Evolutionary conservation across 768 basidiomycete species (phyloP), one percentile per base, ranked within the genome.

Genomic region (Termitomyces sp.): DNA sequence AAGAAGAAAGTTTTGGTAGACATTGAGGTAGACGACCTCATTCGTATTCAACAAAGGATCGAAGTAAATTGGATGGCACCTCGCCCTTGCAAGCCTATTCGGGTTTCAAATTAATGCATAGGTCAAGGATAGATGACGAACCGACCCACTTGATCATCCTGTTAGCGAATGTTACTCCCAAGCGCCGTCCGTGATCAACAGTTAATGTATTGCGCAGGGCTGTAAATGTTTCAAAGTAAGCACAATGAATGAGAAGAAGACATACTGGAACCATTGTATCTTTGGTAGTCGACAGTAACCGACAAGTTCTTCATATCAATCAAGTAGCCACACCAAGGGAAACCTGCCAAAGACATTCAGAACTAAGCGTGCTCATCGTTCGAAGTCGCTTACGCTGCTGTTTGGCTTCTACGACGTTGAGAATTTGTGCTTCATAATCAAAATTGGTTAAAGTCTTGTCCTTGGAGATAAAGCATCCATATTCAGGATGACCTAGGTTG

Each of bases 391-490:
- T 70, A 80, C 84, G 69, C 72, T 71, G 73, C 61, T 82, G 80
- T 37, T 71, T 70, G 1, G 81, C 78, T 54, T 78, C 77, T 5
- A 79, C 78, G n/a, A 84, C 77, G 64, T 84, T 87, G 68, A 81
- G 76, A 32, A 85, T 71, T 63, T 83, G 70, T 10, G 74, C 71
- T 62, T 78, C 83, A 66, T 84, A 76, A 63, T 91, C 88, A 69
- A 98, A 97, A 68, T 94, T 97, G 5, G 90, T 84, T 59, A 95
- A 70, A 0, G 94, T 96, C 77, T 99, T 99, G 59, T 94, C 91
- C 50, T 80, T 79, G 20, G 94, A 87, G 56, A 98, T 89, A 70
- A 85, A 91, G 63, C 95, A 98, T 0, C 97, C 97, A 68, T 98
- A 98, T 68, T 95, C 92, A 3, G 92, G 92, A 64, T 96, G 94